Evolutionary conservation across 495 filamentous ascomycete species (phyloP).

Genomic region (Entonaema liquescens): DNA sequence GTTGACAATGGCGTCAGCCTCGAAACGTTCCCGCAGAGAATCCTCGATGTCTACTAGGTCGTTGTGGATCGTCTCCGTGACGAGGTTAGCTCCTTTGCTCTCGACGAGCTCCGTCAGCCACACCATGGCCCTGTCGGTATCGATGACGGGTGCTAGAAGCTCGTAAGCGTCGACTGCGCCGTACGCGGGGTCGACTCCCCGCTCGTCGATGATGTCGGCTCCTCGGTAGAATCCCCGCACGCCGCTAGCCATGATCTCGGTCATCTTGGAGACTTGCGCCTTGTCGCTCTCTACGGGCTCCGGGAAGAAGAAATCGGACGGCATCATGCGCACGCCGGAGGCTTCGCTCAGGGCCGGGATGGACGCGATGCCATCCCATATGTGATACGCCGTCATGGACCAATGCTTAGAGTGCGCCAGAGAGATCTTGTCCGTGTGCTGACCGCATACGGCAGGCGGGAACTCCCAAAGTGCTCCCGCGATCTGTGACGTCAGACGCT

Average conservation of each 20-base stretch:
- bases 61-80: constrained; percentile 51
- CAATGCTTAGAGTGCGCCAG: constrained; percentile 54
- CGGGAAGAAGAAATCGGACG: constrained; percentile 53
- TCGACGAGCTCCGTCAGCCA: constrained; percentile 57
- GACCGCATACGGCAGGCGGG: constrained; percentile 59
- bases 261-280: constrained; percentile 50
- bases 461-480: constrained; percentile 63
- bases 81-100: constrained; percentile 54
- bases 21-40: constrained; percentile 46
- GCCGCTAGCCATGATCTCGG: constrained; percentile 48
- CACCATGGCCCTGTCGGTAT: constrained; percentile 59
- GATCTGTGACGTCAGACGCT: constrained; percentile 61
- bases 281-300: constrained; percentile 47
- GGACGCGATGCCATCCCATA: constrained; percentile 53
- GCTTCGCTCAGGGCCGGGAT: constrained; percentile 43
- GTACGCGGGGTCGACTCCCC: constrained; percentile 47
- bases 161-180: constrained; percentile 60
- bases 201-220: constrained; percentile 49
- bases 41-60: constrained; percentile 55
- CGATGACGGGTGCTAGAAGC: constrained; percentile 58
- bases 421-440: constrained; percentile 53
- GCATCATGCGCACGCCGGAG: constrained; percentile 55
- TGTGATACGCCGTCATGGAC: constrained; percentile 56
- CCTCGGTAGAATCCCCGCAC: constrained; percentile 52
- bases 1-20: constrained; percentile 59